Evolutionary conservation across 306 rosid species (phyloP).

Genomic region (Gastrolobium bilobum): DNA sequence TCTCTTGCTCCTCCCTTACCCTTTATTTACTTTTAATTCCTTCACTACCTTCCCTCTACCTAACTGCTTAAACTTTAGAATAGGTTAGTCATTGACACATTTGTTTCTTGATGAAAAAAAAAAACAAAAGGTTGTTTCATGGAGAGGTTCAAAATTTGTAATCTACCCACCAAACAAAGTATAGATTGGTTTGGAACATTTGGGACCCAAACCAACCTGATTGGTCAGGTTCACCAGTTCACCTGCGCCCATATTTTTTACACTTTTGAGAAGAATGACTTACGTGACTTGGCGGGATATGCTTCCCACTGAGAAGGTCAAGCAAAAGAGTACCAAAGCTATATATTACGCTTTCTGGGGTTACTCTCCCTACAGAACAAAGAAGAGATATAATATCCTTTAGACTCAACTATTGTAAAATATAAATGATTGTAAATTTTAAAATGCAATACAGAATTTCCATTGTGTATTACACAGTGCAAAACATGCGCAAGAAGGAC

Average conservation of each 20-base stretch:
- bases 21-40: slow-evolving; percentile 27
- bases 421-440: not conserved
- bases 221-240: slow-evolving; percentile 5
- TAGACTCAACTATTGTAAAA: slow-evolving; percentile 10
- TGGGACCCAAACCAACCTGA: slow-evolving; percentile 18
- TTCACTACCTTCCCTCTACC: slow-evolving; percentile 9
- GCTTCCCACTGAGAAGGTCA: slow-evolving; percentile 89
- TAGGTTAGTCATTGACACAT: not conserved
- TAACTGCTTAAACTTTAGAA: not conserved
- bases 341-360: slow-evolving; percentile 84
- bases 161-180: not conserved
- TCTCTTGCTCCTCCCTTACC: not conserved
- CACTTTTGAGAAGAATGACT: slow-evolving; percentile 49
- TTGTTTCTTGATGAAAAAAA: not conserved
- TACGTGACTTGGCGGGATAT: slow-evolving; percentile 87
- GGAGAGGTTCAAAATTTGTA: not conserved
- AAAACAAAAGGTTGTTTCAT: not conserved
- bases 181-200: not conserved
- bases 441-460: slow-evolving; percentile 13
- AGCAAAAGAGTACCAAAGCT: slow-evolving; percentile 91
- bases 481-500: slow-evolving; percentile 5
- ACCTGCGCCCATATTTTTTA: not conserved
- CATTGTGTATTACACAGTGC: not conserved
- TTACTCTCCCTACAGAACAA: slow-evolving; percentile 73
- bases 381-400: slow-evolving; percentile 37